phyloP scores from a whole-genome alignment of 768 basidiomycete species.

The Mycena albidolilacea region DNA sequence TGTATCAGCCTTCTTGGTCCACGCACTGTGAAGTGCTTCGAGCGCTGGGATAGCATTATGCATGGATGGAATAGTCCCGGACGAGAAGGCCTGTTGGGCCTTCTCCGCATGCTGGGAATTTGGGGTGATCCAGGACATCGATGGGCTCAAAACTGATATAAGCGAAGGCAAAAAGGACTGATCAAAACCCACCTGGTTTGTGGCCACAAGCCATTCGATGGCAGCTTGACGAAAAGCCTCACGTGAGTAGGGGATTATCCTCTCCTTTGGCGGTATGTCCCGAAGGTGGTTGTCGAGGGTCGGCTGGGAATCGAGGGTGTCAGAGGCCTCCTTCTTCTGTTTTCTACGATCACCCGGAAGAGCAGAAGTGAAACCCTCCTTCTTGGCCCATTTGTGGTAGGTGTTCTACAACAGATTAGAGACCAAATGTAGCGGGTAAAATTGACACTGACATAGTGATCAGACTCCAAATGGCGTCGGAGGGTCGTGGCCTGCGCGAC shows the following conservation, averaged over 20 bases:
- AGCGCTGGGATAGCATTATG: slow-evolving; percentile 51
- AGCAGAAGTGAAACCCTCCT: background rate
- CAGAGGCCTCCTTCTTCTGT: background rate
- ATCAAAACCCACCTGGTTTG: slow-evolving; percentile 49
- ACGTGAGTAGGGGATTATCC: slow-evolving; percentile 9
- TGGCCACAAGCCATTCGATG: slow-evolving; percentile 52
- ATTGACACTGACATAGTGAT: slow-evolving; percentile 30
- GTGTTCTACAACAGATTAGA: background rate
- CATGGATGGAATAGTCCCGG: slow-evolving; percentile 46
- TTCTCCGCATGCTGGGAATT: slow-evolving; percentile 50
- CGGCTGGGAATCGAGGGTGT: background rate
- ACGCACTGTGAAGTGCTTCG: slow-evolving; percentile 48
- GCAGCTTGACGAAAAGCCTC: slow-evolving; percentile 43
- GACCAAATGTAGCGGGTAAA: background rate
- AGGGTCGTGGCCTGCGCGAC: slow-evolving; percentile 33
- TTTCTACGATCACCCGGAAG: slow-evolving; percentile 5
- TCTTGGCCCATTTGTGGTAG: slow-evolving; percentile 7
- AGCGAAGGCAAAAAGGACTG: background rate
- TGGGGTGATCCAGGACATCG: slow-evolving; percentile 48
- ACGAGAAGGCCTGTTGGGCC: slow-evolving; percentile 52
- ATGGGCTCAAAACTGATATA: slow-evolving; percentile 34
- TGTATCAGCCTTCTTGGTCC: slow-evolving; percentile 37
- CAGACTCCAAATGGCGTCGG: too few relatives aligned
- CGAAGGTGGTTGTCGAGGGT: slow-evolving; percentile 2
- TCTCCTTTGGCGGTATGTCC: slow-evolving; percentile 8